Evolutionary conservation across 2,329 filamentous ascomycete species (phyloP).

Genomic region (Metarhizium humberi): DNA sequence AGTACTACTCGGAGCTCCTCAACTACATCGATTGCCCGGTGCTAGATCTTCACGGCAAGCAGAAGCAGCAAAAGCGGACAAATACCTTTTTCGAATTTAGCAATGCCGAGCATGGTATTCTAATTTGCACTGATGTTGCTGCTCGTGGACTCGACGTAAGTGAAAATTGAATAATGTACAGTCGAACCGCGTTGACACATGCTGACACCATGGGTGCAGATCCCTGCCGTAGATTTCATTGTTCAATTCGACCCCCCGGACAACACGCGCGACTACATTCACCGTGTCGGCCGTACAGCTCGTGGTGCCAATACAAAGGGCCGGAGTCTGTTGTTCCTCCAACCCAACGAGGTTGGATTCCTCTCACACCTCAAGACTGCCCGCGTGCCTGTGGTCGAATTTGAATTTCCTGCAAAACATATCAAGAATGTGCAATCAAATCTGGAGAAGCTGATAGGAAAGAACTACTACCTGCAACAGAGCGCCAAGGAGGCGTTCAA

Average conservation of each 20-base stretch:
- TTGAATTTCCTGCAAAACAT: conserved; percentile 88
- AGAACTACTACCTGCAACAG: conserved; percentile 98
- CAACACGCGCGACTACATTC: conserved; percentile 85
- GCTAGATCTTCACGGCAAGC: conserved; percentile 81
- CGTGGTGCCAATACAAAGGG: conserved; percentile 77
- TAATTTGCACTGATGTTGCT: conserved; percentile 95
- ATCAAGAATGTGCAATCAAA: conserved; percentile 85
- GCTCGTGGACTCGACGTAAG: conserved; percentile 81
- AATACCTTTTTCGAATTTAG: conserved; percentile 96
- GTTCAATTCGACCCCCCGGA: conserved; percentile 93
- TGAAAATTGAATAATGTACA: conserved; percentile 4
- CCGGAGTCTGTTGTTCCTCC: conserved; percentile 83
- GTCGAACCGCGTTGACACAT: background rate
- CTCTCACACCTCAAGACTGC: conserved; percentile 84
- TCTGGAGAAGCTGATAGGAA: conserved; percentile 84
- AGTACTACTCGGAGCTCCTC: conserved; percentile 89
- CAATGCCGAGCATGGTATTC: conserved; percentile 66
- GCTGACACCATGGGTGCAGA: conserved; percentile 33
- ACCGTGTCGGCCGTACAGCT: conserved; percentile 91
- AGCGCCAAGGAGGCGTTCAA: conserved; percentile 69
- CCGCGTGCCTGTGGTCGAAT: conserved; percentile 88
- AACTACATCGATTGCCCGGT: conserved; percentile 96
- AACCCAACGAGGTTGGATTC: conserved; percentile 88
- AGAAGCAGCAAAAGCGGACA: conserved; percentile 98
- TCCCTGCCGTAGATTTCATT: conserved; percentile 92